A percentile compares a stretch with the other conserved stretches of the same genome.
Conservation (phyloP, 257 asterid genomes). For the Gentiana macrophylla region DNA sequence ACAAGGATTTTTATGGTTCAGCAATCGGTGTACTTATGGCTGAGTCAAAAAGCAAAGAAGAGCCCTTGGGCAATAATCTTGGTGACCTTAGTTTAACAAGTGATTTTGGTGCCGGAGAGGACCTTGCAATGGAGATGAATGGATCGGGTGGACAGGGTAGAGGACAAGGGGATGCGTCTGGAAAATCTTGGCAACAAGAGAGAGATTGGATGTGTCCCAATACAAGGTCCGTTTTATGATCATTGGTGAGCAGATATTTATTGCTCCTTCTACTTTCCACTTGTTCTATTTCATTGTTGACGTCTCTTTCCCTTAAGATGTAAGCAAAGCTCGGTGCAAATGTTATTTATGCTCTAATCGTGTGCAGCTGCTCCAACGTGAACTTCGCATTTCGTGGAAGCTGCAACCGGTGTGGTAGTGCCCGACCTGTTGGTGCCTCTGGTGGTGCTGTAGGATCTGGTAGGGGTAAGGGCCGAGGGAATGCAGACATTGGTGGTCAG, state of each 20-base stretch:
- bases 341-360: too few species aligned
- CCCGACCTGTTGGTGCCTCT: constrained; percentile 85
- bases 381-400: constrained; percentile 98
- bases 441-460: constrained; percentile 79
- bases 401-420: constrained; percentile 97
- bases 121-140: constrained; percentile 38
- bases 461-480: constrained; percentile 85
- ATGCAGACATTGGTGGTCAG: constrained; percentile 51
- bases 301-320: too few species aligned
- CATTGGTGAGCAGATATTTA: too few species aligned
- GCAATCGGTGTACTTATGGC: constrained; percentile 80
- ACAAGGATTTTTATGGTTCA: constrained; percentile 90
- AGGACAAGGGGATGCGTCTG: constrained; percentile 84
- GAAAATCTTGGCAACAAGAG: too few species aligned
- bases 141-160: constrained; percentile 75
- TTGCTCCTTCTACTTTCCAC: too few species aligned
- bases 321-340: too few species aligned
- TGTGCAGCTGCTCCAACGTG: constrained; percentile 74
- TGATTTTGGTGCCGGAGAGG: constrained; percentile 47
- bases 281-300: too few species aligned
- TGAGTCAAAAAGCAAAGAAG: constrained; percentile 81
- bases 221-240: too few species aligned
- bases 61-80: constrained; percentile 15
- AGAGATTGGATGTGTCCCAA: too few species aligned
- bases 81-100: constrained; percentile 30